Evolutionary conservation across 176 grass and related monocot genomes (phyloP), one percentile per base, ranked within the genome.

Genomic region (Ensete glaucum): DNA sequence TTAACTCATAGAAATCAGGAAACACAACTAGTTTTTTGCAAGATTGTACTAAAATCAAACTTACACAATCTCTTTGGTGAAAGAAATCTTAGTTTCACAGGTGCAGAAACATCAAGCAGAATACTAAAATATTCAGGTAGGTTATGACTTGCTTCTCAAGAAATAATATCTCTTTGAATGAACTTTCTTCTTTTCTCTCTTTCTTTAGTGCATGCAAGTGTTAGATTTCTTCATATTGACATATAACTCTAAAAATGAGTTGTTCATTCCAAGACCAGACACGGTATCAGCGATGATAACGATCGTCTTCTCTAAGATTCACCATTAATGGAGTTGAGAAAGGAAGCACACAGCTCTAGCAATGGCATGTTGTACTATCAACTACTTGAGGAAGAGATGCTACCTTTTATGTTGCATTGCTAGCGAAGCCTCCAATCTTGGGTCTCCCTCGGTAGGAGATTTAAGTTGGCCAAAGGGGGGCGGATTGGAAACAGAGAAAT

Each of bases 371-470:
- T n/a, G 21, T 62, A 62, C 55, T 58, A 58, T 17, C 13, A 58
- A 58, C 14, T 17, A 25, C 11, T 19, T 15, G 0, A 10, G 4
- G 9, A 50, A 51, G 25, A 59, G 14, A 59, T 12, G 11, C 62
- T 63, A 81, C 79, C 82, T 78, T 75, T 79, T 69, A 14, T 72
- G 78, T 56, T 66, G 55, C 48, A 56, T 64, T 64, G 73, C 19
- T 21, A n/a, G 54, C 64, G 64, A 49, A 54, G 48, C 26, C 50
- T 15, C 77, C 10, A 4, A 56, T 34, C 74, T 77, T 50, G 73
- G 9, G 55, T 77, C 81, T 9, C 49, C 43, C 71, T 59, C 66
- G 12, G 54, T 49, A 7, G 51, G 16, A 52, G 66, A 52, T 16
- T 68, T 79, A 8, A 71, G 62, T 19, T 79, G 78, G 12, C 73